Percentiles rank a stretch among this genome's conserved stretches.
These are phyloP conservation scores for Hypoxylon fragiforme DNA, from an alignment of 495 filamentous ascomycete genomes.

Conservation along the genomic window DNA sequence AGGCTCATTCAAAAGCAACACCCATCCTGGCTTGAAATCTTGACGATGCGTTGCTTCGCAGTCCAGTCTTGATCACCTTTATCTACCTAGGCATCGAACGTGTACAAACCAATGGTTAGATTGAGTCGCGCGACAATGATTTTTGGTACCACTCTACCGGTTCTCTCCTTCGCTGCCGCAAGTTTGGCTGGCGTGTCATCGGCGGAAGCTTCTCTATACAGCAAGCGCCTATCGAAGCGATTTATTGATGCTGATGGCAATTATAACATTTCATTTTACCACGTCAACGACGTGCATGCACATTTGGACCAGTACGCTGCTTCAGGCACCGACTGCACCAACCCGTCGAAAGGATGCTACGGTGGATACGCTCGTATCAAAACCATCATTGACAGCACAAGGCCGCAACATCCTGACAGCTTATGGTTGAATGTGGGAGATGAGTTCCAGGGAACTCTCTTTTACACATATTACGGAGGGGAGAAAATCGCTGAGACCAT, in stretches of 20 bases:
- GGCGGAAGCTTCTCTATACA: constrained; percentile 46
- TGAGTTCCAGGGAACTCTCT: constrained; percentile 65
- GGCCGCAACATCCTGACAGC: constrained; percentile 56
- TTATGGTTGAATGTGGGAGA: constrained; percentile 60
- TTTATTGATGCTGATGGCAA: constrained; percentile 55
- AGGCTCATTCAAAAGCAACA: constrained; percentile 5
- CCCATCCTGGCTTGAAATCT: neutral
- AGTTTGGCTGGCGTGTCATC: constrained; percentile 5
- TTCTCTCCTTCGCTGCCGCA: constrained; percentile 19
- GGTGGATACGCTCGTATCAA: constrained; percentile 63
- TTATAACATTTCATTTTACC: constrained; percentile 64
- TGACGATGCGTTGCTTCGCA: no score
- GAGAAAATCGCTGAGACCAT: constrained; percentile 64
- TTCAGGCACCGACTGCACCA: constrained; percentile 58
- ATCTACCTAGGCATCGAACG: no score
- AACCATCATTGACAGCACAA: constrained; percentile 51
- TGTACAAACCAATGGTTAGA: no score
- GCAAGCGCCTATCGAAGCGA: constrained; percentile 47
- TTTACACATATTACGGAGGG: constrained; percentile 61
- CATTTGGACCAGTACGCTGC: constrained; percentile 60
- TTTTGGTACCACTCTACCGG: constrained; percentile 5
- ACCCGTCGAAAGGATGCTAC: constrained; percentile 54
- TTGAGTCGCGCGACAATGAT: constrained; percentile 17
- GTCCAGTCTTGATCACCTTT: no score
- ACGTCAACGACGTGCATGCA: constrained; percentile 65